Evolutionary conservation across 1,284 basidiomycete genomes (phyloP).

Genomic region (Trichosporon sp.): DNA sequence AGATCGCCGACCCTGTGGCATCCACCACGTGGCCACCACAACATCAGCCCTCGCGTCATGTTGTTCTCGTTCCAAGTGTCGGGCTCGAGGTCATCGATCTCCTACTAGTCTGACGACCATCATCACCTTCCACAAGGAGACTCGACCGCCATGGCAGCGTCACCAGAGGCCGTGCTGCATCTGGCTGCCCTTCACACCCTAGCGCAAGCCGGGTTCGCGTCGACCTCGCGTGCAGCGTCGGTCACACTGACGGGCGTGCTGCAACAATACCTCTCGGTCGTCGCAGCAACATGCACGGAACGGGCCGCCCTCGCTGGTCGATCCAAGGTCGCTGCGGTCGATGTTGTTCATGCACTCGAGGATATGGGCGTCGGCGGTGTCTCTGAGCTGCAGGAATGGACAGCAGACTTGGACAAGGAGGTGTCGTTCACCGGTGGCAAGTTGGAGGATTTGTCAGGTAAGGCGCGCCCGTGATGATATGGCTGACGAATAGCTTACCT

Average conservation of each 20-base stretch:
- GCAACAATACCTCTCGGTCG: conserved; percentile 43
- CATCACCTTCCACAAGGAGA: background rate
- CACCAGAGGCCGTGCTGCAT: conserved; percentile 51
- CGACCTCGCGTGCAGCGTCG: conserved; percentile 49
- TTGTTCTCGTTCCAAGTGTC: background rate
- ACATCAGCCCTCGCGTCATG: conserved; percentile 19
- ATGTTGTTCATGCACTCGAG: conserved; percentile 48
- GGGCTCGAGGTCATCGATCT: background rate
- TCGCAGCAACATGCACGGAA: conserved; percentile 46
- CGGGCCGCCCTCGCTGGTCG: conserved; percentile 48
- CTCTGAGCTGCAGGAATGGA: conserved; percentile 47
- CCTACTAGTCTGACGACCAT: background rate
- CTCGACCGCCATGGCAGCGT: conserved; percentile 34
- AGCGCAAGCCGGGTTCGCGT: conserved; percentile 50
- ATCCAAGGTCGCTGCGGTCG: conserved; percentile 46
- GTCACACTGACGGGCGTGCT: conserved; percentile 46
- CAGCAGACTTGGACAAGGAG: conserved; percentile 37
- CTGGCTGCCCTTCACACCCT: conserved; percentile 50
- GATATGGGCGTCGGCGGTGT: conserved; percentile 45
- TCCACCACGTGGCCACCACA: background rate
- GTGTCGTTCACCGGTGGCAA: conserved; percentile 37
- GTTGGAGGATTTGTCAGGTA: conserved; percentile 40
- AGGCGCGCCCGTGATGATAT: conserved; percentile 12
- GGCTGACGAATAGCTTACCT: conserved; percentile 35
- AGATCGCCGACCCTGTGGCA: conserved; percentile 14